Conservation (phyloP, 2,329 filamentous ascomycete species). For the Talaromyces amestolkiae region DNA sequence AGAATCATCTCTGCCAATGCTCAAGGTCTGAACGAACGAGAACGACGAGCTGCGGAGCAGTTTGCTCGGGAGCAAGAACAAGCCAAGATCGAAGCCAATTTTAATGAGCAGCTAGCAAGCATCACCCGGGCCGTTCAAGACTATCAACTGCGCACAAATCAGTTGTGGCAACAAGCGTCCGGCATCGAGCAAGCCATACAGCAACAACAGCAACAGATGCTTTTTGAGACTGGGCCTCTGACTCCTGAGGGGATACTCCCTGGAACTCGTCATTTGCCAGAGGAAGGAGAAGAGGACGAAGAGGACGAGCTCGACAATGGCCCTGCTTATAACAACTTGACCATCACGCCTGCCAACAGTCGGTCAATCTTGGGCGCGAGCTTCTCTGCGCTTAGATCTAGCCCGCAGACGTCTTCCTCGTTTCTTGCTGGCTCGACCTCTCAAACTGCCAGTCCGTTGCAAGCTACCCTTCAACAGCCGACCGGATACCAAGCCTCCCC, state of each 20-base stretch:
- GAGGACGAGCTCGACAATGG: slow-evolving; percentile 12
- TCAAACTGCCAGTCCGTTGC: slow-evolving; percentile 35
- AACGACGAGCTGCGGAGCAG: slow-evolving; percentile 48
- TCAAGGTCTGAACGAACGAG: slow-evolving; percentile 57
- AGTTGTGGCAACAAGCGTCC: slow-evolving; percentile 45
- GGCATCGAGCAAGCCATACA: slow-evolving; percentile 45
- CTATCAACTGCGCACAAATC: slow-evolving; percentile 42
- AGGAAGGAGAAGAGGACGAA: slow-evolving; percentile 24
- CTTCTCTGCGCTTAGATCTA: slow-evolving; percentile 36
- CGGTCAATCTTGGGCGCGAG: slow-evolving; percentile 37
- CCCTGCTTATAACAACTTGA: slow-evolving; percentile 26
- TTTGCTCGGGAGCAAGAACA: slow-evolving; percentile 47
- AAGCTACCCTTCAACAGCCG: slow-evolving; percentile 31
- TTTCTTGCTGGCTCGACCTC: slow-evolving; percentile 33
- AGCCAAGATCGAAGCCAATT: slow-evolving; percentile 42
- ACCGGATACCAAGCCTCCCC: slow-evolving; percentile 35
- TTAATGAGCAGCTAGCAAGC: slow-evolving; percentile 43
- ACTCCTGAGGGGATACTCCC: slow-evolving; percentile 63
- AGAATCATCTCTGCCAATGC: slow-evolving; percentile 58
- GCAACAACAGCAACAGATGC: slow-evolving; percentile 46
- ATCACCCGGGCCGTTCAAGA: slow-evolving; percentile 45
- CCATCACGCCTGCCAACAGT: slow-evolving; percentile 30
- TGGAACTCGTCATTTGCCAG: slow-evolving; percentile 47
- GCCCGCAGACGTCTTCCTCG: slow-evolving; percentile 36
- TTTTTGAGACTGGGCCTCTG: slow-evolving; percentile 43